These are phyloP conservation scores for Asterophora parasitica DNA, from an alignment of 768 basidiomycete genomes.

Conservation along the genomic window DNA sequence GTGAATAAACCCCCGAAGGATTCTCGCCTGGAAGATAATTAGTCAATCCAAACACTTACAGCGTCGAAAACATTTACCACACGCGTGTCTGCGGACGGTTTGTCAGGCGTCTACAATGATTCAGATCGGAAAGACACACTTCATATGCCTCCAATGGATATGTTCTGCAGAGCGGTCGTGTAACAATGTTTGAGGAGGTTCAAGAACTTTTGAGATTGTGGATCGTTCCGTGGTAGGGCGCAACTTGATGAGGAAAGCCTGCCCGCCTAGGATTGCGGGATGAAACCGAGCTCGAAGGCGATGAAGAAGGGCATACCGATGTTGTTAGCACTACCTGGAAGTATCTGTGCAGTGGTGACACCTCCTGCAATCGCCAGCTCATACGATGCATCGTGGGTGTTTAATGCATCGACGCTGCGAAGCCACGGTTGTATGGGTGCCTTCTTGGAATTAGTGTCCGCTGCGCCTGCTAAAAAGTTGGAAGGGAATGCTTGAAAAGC, in stretches of 20 bases:
- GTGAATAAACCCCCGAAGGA: constrained; percentile 39
- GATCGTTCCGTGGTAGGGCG: constrained; percentile 68
- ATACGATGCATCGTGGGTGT: constrained; percentile 68
- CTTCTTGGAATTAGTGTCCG: constrained; percentile 53
- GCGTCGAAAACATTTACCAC: constrained; percentile 31
- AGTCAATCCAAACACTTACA: constrained; percentile 1
- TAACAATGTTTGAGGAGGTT: constrained; percentile 55
- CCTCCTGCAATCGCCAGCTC: constrained; percentile 59
- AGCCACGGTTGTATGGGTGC: constrained; percentile 57
- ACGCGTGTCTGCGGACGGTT: constrained; percentile 52
- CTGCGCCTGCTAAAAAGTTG: constrained; percentile 29
- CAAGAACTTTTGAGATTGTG: constrained; percentile 62
- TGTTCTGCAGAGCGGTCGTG: constrained; percentile 37
- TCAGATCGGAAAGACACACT: constrained; percentile 32
- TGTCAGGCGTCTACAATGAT: not conserved
- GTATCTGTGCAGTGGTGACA: constrained; percentile 69
- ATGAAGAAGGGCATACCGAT: constrained; percentile 37
- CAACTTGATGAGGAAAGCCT: constrained; percentile 74
- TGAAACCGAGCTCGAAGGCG: not conserved
- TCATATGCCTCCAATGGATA: constrained; percentile 71
- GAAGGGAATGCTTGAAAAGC: not conserved
- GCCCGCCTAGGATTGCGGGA: constrained; percentile 47
- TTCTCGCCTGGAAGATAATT: constrained; percentile 46
- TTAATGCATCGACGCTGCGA: constrained; percentile 65
- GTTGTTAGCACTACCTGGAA: constrained; percentile 64